Evolutionary conservation across 805 yeast genomes (phyloP).

Genomic region (Deakozyma indianensis): DNA sequence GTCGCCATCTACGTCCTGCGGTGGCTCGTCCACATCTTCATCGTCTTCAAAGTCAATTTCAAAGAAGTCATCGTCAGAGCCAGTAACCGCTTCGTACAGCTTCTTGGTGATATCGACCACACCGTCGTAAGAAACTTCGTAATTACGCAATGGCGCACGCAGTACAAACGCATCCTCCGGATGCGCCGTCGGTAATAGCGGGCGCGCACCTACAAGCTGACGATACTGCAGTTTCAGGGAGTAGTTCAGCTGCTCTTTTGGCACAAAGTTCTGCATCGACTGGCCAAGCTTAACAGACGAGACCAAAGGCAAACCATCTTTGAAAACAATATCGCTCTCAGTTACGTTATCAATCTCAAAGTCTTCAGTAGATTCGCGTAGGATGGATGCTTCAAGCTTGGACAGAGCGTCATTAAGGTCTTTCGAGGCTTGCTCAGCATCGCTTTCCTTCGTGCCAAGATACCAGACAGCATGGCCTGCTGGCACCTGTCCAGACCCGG

Average conservation of each 20-base stretch:
- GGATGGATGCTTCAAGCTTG: conserved; percentile 64
- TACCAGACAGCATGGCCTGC: conserved; percentile 85
- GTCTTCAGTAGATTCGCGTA: conserved; percentile 61
- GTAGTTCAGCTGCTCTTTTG: conserved; percentile 54
- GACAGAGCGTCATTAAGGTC: conserved; percentile 71
- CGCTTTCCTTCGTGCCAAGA: conserved; percentile 56
- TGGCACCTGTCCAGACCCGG: conserved; percentile 80
- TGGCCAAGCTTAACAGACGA: conserved; percentile 79
- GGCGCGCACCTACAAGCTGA: conserved; percentile 25
- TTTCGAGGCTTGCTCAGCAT: conserved; percentile 42
- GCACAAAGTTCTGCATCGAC: conserved; percentile 71
- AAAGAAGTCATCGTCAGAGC: conserved; percentile 90
- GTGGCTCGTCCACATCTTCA: conserved; percentile 39
- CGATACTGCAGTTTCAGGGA: conserved; percentile 48
- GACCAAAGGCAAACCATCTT: conserved; percentile 52
- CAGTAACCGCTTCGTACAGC: conserved; percentile 67
- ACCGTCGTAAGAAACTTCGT: conserved; percentile 87
- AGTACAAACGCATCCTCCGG: conserved; percentile 16
- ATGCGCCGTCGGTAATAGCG: conserved; percentile 6
- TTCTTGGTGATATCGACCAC: conserved; percentile 66
- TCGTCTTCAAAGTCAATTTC: conserved; percentile 95
- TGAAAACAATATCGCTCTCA: conserved; percentile 39
- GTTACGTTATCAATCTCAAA: conserved; percentile 40
- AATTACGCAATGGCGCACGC: conserved; percentile 50
- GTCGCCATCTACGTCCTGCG: conserved; percentile 20